phyloP scores from a whole-genome alignment of 306 rosid species.

The Purshia tridentata region DNA sequence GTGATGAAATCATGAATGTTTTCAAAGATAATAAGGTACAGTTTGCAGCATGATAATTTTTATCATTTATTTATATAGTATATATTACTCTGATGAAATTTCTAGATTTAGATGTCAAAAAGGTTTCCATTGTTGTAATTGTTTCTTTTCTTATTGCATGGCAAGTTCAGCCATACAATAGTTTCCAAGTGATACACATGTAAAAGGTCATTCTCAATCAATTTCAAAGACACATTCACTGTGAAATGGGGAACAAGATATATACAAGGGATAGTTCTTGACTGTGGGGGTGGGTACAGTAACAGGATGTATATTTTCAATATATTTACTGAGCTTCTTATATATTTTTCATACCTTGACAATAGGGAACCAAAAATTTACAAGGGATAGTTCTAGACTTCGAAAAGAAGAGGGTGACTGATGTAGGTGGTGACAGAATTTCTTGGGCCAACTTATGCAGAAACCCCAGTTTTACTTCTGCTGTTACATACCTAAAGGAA shows the following conservation, averaged over 20 bases:
- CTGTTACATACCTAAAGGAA: slow-evolving; percentile 31
- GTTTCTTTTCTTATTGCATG: background rate
- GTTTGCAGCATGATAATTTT: background rate
- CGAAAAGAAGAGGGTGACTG: slow-evolving; percentile 1
- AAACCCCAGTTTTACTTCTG: slow-evolving; percentile 28
- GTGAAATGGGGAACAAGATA: too few relatives aligned
- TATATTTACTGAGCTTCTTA: background rate
- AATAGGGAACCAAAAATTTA: slow-evolving; percentile 38
- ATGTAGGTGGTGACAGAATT: slow-evolving; percentile 16
- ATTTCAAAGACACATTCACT: too few relatives aligned
- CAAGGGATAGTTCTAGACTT: slow-evolving; percentile 58
- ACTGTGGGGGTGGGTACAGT: too few relatives aligned
- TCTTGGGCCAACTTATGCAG: slow-evolving; percentile 25
- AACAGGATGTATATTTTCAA: too few relatives aligned
- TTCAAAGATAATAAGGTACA: slow-evolving; percentile 43
- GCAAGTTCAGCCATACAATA: background rate
- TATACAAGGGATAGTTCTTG: too few relatives aligned
- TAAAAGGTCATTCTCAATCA: too few relatives aligned
- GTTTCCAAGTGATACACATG: background rate
- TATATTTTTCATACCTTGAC: slow-evolving; percentile 8
- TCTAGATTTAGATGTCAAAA: background rate
- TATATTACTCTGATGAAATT: background rate
- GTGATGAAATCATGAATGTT: slow-evolving; percentile 42
- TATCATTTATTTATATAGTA: background rate
- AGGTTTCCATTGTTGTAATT: background rate